Conservation (phyloP, 2,329 filamentous ascomycete species). For the Cytospora leucostoma region DNA sequence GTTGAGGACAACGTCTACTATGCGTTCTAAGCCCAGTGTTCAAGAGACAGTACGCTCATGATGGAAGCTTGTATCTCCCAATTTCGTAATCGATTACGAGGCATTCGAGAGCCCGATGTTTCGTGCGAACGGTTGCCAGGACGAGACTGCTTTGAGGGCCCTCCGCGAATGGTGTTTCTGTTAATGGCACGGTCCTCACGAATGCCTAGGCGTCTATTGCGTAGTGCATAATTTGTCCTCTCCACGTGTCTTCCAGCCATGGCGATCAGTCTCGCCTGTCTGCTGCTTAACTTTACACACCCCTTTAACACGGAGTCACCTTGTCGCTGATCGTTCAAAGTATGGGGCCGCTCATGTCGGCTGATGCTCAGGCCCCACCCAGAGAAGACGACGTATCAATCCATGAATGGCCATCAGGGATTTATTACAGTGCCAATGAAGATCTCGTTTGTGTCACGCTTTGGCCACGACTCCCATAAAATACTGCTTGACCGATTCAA, state of each 20-base stretch:
- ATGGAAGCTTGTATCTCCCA: too few relatives aligned
- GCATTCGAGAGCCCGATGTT: too few relatives aligned
- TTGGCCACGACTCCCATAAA: background rate
- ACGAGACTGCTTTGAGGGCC: too few relatives aligned
- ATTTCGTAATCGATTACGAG: too few relatives aligned
- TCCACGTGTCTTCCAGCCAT: background rate
- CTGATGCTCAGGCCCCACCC: constrained; percentile 1
- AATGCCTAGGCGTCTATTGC: background rate
- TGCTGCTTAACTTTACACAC: background rate
- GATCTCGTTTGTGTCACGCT: background rate
- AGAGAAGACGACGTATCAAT: constrained; percentile 7
- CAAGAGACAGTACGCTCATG: too few relatives aligned
- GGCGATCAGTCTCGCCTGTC: constrained; percentile 1
- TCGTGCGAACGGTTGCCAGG: too few relatives aligned
- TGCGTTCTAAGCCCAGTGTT: too few relatives aligned
- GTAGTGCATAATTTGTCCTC: background rate
- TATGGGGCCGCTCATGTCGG: constrained; percentile 22
- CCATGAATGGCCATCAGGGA: background rate
- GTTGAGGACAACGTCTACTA: too few relatives aligned
- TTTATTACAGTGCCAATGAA: constrained; percentile 13
- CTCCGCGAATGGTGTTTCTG: too few relatives aligned
- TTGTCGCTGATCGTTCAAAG: constrained; percentile 13
- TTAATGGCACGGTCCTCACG: background rate
- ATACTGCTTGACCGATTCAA: background rate
- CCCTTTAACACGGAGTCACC: constrained; percentile 6